Percentiles rank a stretch among this genome's conserved stretches.
Evolutionary conservation across 305 asterid genomes (phyloP).

Genomic region (Solanum aculeatissimum): DNA sequence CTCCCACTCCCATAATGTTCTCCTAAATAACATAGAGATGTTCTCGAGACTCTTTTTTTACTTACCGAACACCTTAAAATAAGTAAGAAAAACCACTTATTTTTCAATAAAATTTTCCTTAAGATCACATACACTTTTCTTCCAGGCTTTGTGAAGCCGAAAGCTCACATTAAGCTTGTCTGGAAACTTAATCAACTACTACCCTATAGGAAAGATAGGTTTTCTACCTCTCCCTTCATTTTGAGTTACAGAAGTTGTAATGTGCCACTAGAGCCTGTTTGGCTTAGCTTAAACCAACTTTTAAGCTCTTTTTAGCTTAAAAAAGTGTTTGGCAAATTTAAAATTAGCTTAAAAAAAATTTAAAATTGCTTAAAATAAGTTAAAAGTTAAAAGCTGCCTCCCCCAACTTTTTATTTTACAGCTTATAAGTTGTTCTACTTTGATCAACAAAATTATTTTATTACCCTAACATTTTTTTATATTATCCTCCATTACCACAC

Average conservation of each 20-base stretch:
- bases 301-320: no score
- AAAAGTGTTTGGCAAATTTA: no score
- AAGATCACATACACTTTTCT: neutral
- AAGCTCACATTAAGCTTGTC: neutral
- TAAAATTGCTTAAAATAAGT: no score
- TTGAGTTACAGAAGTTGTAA: neutral
- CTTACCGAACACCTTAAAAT: neutral
- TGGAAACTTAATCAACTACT: neutral
- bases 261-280: no score
- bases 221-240: neutral
- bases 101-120: neutral
- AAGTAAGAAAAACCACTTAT: neutral
- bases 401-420: no score
- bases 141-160: neutral
- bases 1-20: neutral
- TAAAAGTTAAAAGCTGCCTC: no score
- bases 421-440: no score
- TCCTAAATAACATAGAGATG: neutral
- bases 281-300: no score
- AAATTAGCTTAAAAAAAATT: no score
- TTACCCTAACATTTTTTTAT: no score
- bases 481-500: no score
- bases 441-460: no score
- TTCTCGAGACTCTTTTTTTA: neutral
- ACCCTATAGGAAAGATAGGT: neutral